Base-by-base conservation (phyloP, 768 basidiomycete species). In the Lentinula raphanica region DNA sequence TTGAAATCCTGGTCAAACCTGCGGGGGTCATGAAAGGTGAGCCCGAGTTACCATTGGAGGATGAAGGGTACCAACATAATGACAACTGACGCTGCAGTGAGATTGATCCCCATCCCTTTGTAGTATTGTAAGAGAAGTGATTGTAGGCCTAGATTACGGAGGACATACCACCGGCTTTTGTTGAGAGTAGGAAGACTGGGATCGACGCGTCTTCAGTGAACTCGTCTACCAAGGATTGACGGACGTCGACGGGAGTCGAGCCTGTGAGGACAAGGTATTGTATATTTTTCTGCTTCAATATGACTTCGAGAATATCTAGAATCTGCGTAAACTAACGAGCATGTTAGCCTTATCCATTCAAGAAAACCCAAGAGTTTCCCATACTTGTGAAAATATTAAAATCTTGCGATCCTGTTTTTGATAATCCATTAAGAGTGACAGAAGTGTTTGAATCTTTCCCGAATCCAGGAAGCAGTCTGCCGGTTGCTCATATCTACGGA, bases 1-100 rank as follows among this genome's bases (percentile, higher is more conserved):
- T 98, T 98, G 74, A 98, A 99, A 69, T 98, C 96, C 68, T 96
- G 94, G 68, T 99, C 96, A 68, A 94, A 97, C 84, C 88, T 90
- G 59, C 28, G 42, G 58, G n/a, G 36, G 35, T 36, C 40, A 29
- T n/a, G 17, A 12, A 50, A 35, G 25, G 40, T 25, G 42, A 36
- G 27, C 40, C 19, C 49, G 31, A 56, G 40, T 23, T 31, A 6
- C 39, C 36, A 42, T 44, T 44, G 21, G n/a, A 48, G 25, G 56
- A 38, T 15, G 15, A 31, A 49, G 56, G 49, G 56, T 4, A 69
- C 84, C 45, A 60, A 90, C 89, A 94, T 90, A 66, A 98, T 90
- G 40, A 99, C 96, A 38, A 94, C 94, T 45, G 91, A 94, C 1
- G 96, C 95, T 2, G 94, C 94, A 1, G 92, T 96, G 63, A 99